Base-by-base conservation (phyloP, 2,329 filamentous ascomycete genomes). In the Microdochium trichocladiopsis region DNA sequence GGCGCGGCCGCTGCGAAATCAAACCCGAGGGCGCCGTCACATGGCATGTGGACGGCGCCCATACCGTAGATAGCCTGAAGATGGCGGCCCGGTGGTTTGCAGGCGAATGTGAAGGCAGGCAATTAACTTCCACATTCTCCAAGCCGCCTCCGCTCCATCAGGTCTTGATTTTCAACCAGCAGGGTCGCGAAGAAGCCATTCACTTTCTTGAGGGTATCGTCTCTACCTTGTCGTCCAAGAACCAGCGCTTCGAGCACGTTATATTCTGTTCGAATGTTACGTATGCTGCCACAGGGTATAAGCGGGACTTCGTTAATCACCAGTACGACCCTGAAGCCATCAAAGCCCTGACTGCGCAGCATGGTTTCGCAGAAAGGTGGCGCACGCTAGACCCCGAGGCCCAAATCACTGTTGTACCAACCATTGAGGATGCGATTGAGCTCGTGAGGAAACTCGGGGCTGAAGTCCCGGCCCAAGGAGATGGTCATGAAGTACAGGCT, bases 11-110 rank as follows among this genome's bases (percentile, higher is more conserved):
- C 47, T 96, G 92, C 63, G 82, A 86, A 58, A 71, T 77, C 41
- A 82, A 78, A 60, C 58, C 68, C 3, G 79, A 83, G 55, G 74
- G 73, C 2, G 62, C 63, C 2, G 73, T 95, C 4, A 77, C 76
- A 16, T 99, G 93, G 92, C 87, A 92, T 63, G 81, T 99, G 21
- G 94, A 99, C 64, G 92, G 94, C 9, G 94, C 91, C 2, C 94
- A 99, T 69, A 99, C 93, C 0, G 77, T 87, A 3, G 93, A 97
- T 64, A 96, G 91, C 65, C 86, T 99, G 51, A 82, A 87, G 57
- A 80, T 90, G 58, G 90, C 90, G 4, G 86, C 86, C 0, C 80
- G 81, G 56, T 96, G 92, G 92, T 97, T 96, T 63, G 80, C 83
- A 2, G 67, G 68, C 10, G 75, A 80, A 60, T 72, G 60, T 41